Percentiles rank a stretch among this genome's conserved stretches.
These are phyloP conservation scores for Phialemoniopsis sp. DNA, from an alignment of 2,329 filamentous ascomycete genomes.

Conservation along the genomic window DNA sequence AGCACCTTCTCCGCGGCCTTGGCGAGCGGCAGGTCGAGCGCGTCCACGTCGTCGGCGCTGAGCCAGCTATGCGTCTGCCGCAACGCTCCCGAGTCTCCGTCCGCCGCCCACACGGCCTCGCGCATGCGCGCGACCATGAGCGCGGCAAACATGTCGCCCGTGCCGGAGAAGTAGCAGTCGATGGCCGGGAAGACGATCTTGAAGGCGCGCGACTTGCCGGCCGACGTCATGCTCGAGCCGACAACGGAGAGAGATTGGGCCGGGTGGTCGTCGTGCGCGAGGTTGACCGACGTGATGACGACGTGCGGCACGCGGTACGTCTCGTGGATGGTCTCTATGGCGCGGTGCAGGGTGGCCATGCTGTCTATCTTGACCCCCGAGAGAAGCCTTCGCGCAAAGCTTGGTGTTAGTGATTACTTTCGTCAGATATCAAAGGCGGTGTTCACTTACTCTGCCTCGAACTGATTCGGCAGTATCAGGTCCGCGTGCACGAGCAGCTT, in stretches of 20 bases:
- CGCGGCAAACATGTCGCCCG: conserved; percentile 97
- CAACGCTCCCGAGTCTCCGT: conserved; percentile 36
- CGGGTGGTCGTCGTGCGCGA: conserved; percentile 50
- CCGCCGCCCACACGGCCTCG: conserved; percentile 61
- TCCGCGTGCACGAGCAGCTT: conserved; percentile 76
- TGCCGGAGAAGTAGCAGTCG: conserved; percentile 93
- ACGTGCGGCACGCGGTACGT: conserved; percentile 79
- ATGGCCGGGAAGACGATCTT: conserved; percentile 81
- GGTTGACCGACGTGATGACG: conserved; percentile 83
- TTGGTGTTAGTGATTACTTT: neutral
- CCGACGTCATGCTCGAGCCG: conserved; percentile 67
- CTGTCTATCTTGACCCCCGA: conserved; percentile 81
- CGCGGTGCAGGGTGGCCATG: conserved; percentile 65
- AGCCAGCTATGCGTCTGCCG: conserved; percentile 62
- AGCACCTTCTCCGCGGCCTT: conserved; percentile 81
- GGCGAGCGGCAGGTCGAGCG: conserved; percentile 75
- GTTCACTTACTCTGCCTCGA: conserved; percentile 90
- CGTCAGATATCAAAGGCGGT: too few relatives aligned
- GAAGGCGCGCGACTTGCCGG: conserved; percentile 73
- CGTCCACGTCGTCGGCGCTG: conserved; percentile 65
- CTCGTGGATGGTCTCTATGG: conserved; percentile 73
- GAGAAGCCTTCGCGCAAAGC: conserved; percentile 76
- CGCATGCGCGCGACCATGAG: conserved; percentile 83
- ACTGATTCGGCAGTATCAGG: conserved; percentile 92
- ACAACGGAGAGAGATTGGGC: conserved; percentile 62